These are phyloP conservation scores for Eremothecium coryli DNA, from an alignment of 1,139 yeast genomes.

Conservation along the genomic window DNA sequence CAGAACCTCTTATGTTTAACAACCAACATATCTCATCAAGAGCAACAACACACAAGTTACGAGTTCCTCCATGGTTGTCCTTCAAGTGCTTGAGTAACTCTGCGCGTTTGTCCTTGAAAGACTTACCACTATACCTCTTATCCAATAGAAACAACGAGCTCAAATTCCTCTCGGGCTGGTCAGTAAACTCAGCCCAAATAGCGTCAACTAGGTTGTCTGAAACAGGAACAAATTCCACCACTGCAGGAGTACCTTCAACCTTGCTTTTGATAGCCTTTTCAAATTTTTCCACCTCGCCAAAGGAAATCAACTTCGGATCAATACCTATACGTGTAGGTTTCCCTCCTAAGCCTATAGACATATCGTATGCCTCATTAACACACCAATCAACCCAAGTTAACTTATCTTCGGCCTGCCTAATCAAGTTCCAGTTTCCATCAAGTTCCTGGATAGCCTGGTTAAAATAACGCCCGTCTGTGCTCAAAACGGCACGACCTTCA, in stretches of 20 bases:
- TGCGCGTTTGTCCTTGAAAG: constrained; percentile 34
- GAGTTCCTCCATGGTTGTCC: constrained; percentile 31
- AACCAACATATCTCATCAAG: constrained; percentile 93
- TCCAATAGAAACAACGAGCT: constrained; percentile 41
- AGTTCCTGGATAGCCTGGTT: constrained; percentile 82
- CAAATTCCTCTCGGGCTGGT: constrained; percentile 39
- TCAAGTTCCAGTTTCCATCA: constrained; percentile 77
- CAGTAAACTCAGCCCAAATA: constrained; percentile 57
- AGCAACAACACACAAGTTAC: constrained; percentile 51
- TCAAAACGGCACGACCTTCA: constrained; percentile 57
- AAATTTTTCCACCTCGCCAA: constrained; percentile 34
- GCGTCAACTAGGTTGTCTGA: constrained; percentile 62
- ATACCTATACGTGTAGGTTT: constrained; percentile 34
- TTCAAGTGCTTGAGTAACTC: constrained; percentile 28
- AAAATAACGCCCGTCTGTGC: constrained; percentile 94
- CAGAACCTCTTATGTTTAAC: constrained; percentile 76
- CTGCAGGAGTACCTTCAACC: constrained; percentile 27
- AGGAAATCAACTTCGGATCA: constrained; percentile 65
- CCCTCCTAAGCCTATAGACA: constrained; percentile 35
- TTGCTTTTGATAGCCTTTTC: constrained; percentile 30
- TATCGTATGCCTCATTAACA: constrained; percentile 50
- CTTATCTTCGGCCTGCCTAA: constrained; percentile 72
- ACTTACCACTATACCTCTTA: constrained; percentile 42
- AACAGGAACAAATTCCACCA: constrained; percentile 52
- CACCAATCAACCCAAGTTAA: constrained; percentile 90